phyloP scores from a whole-genome alignment of 2,329 filamentous ascomycete species.

The Verticillium longisporum region DNA sequence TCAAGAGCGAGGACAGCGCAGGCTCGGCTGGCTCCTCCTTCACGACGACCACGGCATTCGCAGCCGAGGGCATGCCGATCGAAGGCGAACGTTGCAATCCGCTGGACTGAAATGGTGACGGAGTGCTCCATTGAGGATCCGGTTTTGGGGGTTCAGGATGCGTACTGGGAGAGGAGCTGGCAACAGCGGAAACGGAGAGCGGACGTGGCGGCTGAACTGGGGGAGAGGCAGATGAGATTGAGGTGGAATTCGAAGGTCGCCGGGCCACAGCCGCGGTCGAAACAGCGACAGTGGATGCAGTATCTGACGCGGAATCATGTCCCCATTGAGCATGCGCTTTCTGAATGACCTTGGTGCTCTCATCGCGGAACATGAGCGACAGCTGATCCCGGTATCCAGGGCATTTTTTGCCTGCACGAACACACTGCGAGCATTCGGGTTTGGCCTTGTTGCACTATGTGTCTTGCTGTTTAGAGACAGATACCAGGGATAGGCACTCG shows the following conservation, averaged over 20 bases:
- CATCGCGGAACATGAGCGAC: constrained; percentile 60
- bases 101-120: background rate
- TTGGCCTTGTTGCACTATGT: constrained; percentile 52
- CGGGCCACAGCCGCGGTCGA: background rate
- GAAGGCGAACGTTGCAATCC: background rate
- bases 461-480: background rate
- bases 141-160: background rate
- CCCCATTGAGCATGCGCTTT: constrained; percentile 50
- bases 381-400: constrained; percentile 59
- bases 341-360: constrained; percentile 54
- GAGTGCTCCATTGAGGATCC: background rate
- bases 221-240: background rate
- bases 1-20: constrained; percentile 19
- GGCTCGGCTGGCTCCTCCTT: constrained; percentile 2
- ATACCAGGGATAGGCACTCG: background rate
- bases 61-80: background rate
- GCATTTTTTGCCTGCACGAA: constrained; percentile 51
- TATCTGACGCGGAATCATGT: background rate
- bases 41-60: background rate
- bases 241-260: background rate
- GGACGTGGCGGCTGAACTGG: background rate
- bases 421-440: constrained; percentile 57
- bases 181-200: background rate
- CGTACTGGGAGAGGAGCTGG: background rate
- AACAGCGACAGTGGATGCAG: background rate